Evolutionary conservation across 352 stramenopile genomes (phyloP), one percentile per base, ranked within the genome.

Genomic region (Elongisporangium anandrum): DNA sequence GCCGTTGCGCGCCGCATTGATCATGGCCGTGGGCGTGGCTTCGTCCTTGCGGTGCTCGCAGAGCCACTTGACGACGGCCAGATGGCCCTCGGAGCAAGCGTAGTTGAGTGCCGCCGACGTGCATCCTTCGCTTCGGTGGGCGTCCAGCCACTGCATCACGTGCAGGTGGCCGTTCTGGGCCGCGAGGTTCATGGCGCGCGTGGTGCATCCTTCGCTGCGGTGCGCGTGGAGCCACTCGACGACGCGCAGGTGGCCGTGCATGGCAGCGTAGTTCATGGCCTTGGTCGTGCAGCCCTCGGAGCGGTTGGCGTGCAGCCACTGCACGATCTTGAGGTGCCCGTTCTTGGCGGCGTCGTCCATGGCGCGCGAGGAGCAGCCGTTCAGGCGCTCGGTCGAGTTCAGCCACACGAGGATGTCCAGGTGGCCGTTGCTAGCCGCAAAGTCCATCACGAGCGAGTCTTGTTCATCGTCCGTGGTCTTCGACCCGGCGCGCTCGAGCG

Each of bases 401-500:
- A 85, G 64, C 72, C 73, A 85, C 59, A 57, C 73, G 55, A 85
- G 75, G 60, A 90, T 90, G 64, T 89, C 81, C 17, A 90, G 47
- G 57, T 91, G 77, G 26, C 79, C 81, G 52, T 85, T 87, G 61
- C 69, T 62, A 10, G 79, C 79, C 17, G 81, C 81, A 56, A 89
- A 91, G 56, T 89, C 81, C 79, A 91, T 89, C 26, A 87, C 77
- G 16, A 89, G 69, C 72, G 72, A 75, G 57, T 69, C 72, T 20
- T 19, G 61, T 38, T 71, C 68, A 12, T 69, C 38, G 17, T 71
- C 59, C n/a, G n/a, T n/a, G 50, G 41, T 59, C 24, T 66, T 63
- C 60, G 56, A 64, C 41, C 61, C 58, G 15, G 66, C 45, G 57
- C 60, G 45, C 19, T 65, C 59, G 12, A 83, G 64, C 45, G 81